phyloP scores from a whole-genome alignment of 169 alveolate species.

The Eimeria sp. region DNA sequence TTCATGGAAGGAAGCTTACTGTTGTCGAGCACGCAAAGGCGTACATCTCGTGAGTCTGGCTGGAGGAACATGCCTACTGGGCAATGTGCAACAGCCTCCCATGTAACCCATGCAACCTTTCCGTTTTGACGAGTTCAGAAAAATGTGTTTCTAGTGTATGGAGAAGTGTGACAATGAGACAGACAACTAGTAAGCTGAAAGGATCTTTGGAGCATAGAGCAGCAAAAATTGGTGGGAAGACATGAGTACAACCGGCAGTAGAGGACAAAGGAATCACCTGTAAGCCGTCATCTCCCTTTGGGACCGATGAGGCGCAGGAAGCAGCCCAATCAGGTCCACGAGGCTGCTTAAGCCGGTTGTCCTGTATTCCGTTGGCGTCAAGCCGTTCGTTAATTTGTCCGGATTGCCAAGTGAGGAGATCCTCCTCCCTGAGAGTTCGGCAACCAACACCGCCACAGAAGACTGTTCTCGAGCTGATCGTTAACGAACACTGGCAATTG shows the following conservation, averaged over 20 bases:
- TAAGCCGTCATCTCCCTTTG: slow-evolving; percentile 8
- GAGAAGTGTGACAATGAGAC: not conserved
- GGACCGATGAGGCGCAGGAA: slow-evolving; percentile 50
- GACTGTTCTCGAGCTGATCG: not conserved
- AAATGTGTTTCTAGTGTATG: not conserved
- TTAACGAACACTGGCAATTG: not conserved
- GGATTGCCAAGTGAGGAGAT: slow-evolving; percentile 65
- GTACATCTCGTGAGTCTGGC: not conserved
- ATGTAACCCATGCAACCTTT: too few species aligned
- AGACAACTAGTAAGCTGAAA: not conserved
- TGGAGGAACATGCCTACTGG: not conserved
- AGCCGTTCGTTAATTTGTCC: slow-evolving; percentile 62
- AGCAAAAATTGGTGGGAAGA: not conserved
- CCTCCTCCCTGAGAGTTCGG: slow-evolving; percentile 52
- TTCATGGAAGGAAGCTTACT: not conserved
- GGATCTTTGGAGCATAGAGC: not conserved
- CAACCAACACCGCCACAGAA: not conserved
- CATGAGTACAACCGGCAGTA: not conserved
- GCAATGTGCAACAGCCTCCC: not conserved
- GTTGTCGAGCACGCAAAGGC: not conserved
- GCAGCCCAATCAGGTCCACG: slow-evolving; percentile 74
- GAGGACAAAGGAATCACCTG: slow-evolving; percentile 10
- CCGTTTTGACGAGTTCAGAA: not conserved
- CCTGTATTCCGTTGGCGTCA: slow-evolving; percentile 44
- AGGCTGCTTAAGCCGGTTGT: slow-evolving; percentile 52